Evolutionary conservation across 192 early-diverging fungal species (phyloP), one percentile per base, ranked within the genome.

Genomic region (Backusella macrospora): DNA sequence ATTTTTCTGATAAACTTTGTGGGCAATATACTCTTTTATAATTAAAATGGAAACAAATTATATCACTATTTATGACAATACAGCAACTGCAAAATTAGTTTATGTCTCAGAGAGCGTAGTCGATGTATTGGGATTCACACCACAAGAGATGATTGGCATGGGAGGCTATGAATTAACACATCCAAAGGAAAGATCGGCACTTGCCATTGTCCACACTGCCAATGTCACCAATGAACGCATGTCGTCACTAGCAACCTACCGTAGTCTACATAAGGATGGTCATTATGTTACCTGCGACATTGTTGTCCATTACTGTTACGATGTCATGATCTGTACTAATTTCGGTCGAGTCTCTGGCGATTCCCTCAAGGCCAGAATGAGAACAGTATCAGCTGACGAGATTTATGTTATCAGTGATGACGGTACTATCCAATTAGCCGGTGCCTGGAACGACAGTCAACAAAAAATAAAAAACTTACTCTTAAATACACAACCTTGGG

Each of bases 31-130:
- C 0, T 34, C 29, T 2, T n/a, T 65, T n/a, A 18, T 14, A 5
- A 12, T 38, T 13, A 29, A n/a, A 39, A 71, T 71, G 70, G 70
- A 65, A 16, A 21, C 45, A 62, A 85, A 78, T 75, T 86, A 73
- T 66, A 83, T 86, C 47, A 69, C 78, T 14, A 83, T 85, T 37
- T 85, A 83, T 72, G 86, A 87, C 55, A 76, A 81, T 45, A 73
- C 86, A 0, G 75, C 80, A 8, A 46, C 68, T 9, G 76, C 49
- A n/a, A 66, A 15, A 2, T 77, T 80, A 49, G 46, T 82, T 7
- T 87, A 81, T 73, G 72, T 76, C 16, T 83, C 84, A 12, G 77
- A 79, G 23, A 81, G 79, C 6, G 75, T 84, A 29, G 72, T 73
- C 10, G 69, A 79, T 9, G 76, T 81, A 29, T 75, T 87, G 5